Base-by-base conservation (phyloP, 805 yeast species). In the Vanderwaltozyma verrucispora region DNA sequence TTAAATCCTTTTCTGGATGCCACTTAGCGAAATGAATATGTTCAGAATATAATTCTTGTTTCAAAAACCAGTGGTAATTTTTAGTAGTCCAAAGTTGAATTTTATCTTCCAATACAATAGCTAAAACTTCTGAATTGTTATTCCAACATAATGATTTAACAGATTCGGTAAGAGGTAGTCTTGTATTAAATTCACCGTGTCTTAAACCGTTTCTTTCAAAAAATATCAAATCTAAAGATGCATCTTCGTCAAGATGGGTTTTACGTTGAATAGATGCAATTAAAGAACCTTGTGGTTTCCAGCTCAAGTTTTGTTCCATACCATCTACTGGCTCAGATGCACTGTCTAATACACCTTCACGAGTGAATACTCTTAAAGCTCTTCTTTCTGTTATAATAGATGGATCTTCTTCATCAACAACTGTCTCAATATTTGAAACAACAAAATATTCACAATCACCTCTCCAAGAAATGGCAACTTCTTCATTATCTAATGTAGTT, bases 41-140 rank as follows among this genome's bases (percentile, higher is more conserved):
- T 7, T 48, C 41, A 2, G 52, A 49, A 27, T 56, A 60, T 2
- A 88, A 60, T 51, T 82, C 94, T 58, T 83, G 94, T 53, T 92
- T 92, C 48, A 88, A 68, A 59, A 83, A 87, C 98, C 98, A 92
- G 54, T 88, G 94, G 60, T 88, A 92, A 59, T 92, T 92, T 54
- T 84, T 87, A 3, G 83, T 69, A 1, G 94, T 78, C 96, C 96
- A 92, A 18, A 92, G 60, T 54, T 82, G 94, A n/a, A 92, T 70
- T 13, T 74, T 64, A 47, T 77, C 69, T 2, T 60, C 43, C 21
- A 82, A 65, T 29, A 73, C 77, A 11, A 92, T 63, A 5, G 95
- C 84, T 38, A 92, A 64, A 2, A 83, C 68, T 47, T 87, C 94
- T 37, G 88, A 77, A 47, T 79, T 78, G 28, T 76, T 67, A 37